These are phyloP conservation scores for Alloteropsis angusta DNA, from an alignment of 202 grass and related monocot genomes.

Conservation along the genomic window DNA sequence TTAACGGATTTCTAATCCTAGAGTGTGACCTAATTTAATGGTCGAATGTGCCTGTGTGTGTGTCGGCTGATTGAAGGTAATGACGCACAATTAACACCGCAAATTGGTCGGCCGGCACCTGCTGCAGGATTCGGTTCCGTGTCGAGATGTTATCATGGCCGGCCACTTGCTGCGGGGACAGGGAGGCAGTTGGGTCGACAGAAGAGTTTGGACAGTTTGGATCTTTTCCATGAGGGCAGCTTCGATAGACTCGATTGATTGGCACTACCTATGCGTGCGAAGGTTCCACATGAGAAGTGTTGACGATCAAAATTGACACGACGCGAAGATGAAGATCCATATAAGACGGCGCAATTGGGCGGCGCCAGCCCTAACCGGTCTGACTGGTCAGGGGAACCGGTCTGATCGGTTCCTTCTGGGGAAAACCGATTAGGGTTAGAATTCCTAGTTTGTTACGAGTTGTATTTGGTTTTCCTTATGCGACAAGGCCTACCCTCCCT, in stretches of 20 bases:
- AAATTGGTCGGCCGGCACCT: conserved; percentile 7
- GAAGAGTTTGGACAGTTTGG: not conserved
- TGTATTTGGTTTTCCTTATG: no score
- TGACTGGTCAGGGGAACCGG: no score
- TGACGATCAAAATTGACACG: no score
- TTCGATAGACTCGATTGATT: not conserved
- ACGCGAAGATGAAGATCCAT: no score
- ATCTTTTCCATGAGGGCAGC: not conserved
- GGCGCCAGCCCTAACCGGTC: no score
- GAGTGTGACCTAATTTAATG: not conserved
- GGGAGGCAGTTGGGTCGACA: not conserved
- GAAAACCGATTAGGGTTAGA: no score
- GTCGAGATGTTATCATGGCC: not conserved
- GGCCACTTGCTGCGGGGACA: conserved; percentile 14
- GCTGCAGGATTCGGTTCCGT: not conserved
- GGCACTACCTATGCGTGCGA: not conserved
- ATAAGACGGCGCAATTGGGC: no score
- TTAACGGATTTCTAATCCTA: not conserved
- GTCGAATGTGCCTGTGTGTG: not conserved
- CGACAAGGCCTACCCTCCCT: no score
- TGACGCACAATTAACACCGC: conserved; percentile 10
- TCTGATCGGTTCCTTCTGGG: no score
- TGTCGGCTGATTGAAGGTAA: not conserved
- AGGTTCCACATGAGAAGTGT: not conserved
- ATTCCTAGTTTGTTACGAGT: no score